Conservation (phyloP, 768 basidiomycete species). For the Boletus rex-veris region DNA sequence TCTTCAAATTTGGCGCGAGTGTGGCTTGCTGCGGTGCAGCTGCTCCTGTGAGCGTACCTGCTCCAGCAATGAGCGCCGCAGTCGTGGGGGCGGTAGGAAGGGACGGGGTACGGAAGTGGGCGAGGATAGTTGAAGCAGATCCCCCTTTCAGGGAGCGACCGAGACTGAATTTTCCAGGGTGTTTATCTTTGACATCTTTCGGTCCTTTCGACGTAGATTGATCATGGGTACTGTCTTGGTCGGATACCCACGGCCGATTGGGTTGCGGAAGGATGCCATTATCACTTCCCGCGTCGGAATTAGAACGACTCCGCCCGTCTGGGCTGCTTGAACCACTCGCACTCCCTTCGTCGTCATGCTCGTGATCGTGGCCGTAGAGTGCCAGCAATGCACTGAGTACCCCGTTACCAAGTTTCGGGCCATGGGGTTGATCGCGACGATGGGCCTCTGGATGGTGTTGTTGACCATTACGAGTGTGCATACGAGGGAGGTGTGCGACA, state of each 20-base stretch:
- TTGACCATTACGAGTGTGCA: background rate
- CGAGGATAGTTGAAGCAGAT: conserved; percentile 28
- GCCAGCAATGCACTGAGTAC: conserved; percentile 65
- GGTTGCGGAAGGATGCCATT: conserved; percentile 16
- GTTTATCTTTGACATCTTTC: background rate
- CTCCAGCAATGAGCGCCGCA: conserved; percentile 68
- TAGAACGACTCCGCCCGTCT: conserved; percentile 15
- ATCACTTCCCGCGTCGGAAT: conserved; percentile 22
- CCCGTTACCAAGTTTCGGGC: conserved; percentile 39
- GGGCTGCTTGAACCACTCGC: conserved; percentile 21
- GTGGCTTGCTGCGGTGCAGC: conserved; percentile 48
- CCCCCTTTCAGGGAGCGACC: conserved; percentile 18
- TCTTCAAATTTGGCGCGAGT: conserved; percentile 55
- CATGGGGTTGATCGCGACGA: conserved; percentile 1
- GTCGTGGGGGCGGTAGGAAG: conserved; percentile 18
- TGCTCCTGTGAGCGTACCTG: conserved; percentile 60
- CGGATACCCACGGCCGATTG: conserved; percentile 20
- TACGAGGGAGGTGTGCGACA: background rate
- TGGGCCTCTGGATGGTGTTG: conserved; percentile 6
- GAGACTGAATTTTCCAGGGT: conserved; percentile 5
- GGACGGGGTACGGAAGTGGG: conserved; percentile 16
- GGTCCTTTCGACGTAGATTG: background rate
- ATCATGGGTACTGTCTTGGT: conserved; percentile 4
- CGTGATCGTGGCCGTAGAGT: conserved; percentile 45
- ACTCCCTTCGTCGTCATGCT: conserved; percentile 29